A percentile compares a stretch with the other conserved stretches of the same genome.
Evolutionary conservation across 1,139 yeast species (phyloP).

Genomic region (Candida sp.): DNA sequence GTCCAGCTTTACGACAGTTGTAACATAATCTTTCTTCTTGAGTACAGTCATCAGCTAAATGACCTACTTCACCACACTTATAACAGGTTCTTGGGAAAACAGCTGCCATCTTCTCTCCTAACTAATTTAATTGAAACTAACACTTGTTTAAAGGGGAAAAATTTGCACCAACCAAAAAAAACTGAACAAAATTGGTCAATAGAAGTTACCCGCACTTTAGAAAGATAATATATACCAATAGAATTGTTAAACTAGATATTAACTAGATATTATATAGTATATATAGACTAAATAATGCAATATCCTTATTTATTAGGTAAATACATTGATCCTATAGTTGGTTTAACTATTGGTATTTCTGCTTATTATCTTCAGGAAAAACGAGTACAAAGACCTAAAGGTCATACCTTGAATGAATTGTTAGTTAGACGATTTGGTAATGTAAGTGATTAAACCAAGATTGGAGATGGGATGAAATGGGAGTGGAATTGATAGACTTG

Average conservation of each 20-base stretch:
- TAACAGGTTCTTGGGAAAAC: slow-evolving; percentile 82
- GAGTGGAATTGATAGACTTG: no score
- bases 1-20: slow-evolving; percentile 92
- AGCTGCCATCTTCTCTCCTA: slow-evolving; percentile 42
- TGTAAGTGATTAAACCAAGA: background rate
- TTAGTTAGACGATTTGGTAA: slow-evolving; percentile 4
- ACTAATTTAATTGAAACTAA: background rate
- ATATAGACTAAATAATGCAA: slow-evolving; percentile 19
- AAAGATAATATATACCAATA: no score
- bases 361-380: slow-evolving; percentile 61
- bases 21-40: slow-evolving; percentile 85
- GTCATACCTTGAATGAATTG: slow-evolving; percentile 55
- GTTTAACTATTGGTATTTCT: slow-evolving; percentile 52
- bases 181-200: background rate
- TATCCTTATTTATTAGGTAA: slow-evolving; percentile 38
- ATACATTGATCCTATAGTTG: slow-evolving; percentile 56
- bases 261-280: no score
- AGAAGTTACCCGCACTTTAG: slow-evolving; percentile 1
- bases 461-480: no score
- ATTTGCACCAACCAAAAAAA: background rate
- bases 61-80: slow-evolving; percentile 93
- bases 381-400: slow-evolving; percentile 51
- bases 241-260: no score
- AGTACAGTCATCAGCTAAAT: slow-evolving; percentile 83
- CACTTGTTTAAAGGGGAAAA: background rate